These are phyloP conservation scores for Sarcomyxa edulis DNA, from an alignment of 768 basidiomycete species.

Conservation along the genomic window DNA sequence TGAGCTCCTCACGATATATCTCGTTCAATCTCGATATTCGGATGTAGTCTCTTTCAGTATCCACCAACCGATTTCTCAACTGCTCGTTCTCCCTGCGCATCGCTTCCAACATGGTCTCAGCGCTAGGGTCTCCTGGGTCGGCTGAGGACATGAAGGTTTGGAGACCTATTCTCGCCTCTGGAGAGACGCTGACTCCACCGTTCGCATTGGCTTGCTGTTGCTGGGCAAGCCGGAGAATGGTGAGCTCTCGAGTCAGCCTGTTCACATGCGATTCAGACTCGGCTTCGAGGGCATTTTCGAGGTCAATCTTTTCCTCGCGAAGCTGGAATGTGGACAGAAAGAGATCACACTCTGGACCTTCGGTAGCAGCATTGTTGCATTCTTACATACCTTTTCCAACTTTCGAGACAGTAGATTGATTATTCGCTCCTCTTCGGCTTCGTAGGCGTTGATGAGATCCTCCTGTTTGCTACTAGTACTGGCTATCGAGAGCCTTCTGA, in stretches of 20 bases:
- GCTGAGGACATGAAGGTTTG: slow-evolving; percentile 21
- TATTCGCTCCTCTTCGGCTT: slow-evolving; percentile 87
- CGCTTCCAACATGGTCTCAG: slow-evolving; percentile 67
- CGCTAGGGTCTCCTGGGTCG: slow-evolving; percentile 30
- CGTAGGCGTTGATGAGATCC: slow-evolving; percentile 82
- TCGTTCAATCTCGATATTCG: slow-evolving; percentile 73
- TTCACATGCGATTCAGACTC: slow-evolving; percentile 87
- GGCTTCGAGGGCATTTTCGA: slow-evolving; percentile 79
- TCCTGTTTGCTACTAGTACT: slow-evolving; percentile 59
- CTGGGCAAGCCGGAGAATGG: slow-evolving; percentile 56
- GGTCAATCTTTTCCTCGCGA: slow-evolving; percentile 77
- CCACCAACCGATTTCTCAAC: slow-evolving; percentile 57
- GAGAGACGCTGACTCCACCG: slow-evolving; percentile 23
- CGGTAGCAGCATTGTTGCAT: too few species aligned
- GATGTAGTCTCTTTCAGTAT: slow-evolving; percentile 75
- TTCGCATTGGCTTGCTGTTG: slow-evolving; percentile 29
- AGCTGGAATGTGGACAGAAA: slow-evolving; percentile 37
- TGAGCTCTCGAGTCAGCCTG: slow-evolving; percentile 63
- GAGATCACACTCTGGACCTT: neutral
- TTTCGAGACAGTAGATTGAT: slow-evolving; percentile 80
- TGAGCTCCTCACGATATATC: slow-evolving; percentile 79
- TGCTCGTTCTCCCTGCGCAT: slow-evolving; percentile 78
- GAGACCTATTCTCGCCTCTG: slow-evolving; percentile 24
- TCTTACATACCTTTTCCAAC: slow-evolving; percentile 68
- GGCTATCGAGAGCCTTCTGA: slow-evolving; percentile 51